A percentile compares a stretch with the other conserved stretches of the same genome.
Conservation (phyloP, 345 rosid species). For the Tarenaya hassleriana region DNA sequence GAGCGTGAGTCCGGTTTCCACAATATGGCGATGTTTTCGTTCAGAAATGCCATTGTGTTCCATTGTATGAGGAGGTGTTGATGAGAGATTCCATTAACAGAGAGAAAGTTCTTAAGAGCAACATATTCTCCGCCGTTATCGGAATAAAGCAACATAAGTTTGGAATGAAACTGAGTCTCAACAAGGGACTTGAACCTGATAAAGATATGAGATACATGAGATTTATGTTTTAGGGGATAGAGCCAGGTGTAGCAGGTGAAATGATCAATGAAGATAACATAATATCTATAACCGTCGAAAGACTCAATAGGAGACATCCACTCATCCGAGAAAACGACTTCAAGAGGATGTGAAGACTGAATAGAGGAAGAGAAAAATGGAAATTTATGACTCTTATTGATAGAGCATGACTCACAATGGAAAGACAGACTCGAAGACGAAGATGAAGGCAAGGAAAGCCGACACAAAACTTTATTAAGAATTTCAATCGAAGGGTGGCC, state of each 20-base stretch:
- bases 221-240: not conserved
- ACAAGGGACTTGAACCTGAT: too few relatives aligned
- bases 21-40: not conserved
- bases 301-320: not conserved
- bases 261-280: not conserved
- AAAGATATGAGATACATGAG: not conserved
- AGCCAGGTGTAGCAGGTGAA: not conserved
- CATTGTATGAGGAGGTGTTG: not conserved
- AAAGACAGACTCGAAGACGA: too few relatives aligned
- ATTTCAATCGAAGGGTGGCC: too few relatives aligned
- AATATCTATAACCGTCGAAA: not conserved
- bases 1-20: not conserved
- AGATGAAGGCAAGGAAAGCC: too few relatives aligned
- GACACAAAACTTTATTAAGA: too few relatives aligned
- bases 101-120: not conserved
- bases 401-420: too few relatives aligned
- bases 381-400: not conserved
- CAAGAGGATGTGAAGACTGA: not conserved
- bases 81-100: not conserved
- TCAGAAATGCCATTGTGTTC: slow-evolving; percentile 5
- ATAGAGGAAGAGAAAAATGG: not conserved
- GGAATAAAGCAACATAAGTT: too few relatives aligned
- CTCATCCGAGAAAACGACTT: not conserved
- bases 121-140: too few relatives aligned
- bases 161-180: too few relatives aligned